Base-by-base conservation (phyloP, 2,329 filamentous ascomycete genomes). In the Exophiala lecanii-corni region DNA sequence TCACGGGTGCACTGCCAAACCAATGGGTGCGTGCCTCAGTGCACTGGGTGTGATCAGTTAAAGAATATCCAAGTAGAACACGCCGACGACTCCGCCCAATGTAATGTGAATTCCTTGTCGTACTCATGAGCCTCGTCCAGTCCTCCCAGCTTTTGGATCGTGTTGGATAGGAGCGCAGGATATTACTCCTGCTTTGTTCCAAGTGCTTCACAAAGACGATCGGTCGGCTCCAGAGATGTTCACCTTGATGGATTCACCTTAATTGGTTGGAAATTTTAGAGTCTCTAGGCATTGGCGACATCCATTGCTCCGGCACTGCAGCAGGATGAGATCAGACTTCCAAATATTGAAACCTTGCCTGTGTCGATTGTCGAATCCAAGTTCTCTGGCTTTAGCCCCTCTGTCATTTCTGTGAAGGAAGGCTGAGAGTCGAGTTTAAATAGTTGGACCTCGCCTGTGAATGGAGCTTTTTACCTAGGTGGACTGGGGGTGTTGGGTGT, bases 351-450 rank as follows among this genome's bases (percentile, higher is more conserved):
- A 35, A 35, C 32, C 32, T 35, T 35, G n/a, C 32, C 32, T 35
- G 32, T 35, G 32, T 35, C 32, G 32, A 35, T 35, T 35, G 32
- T 35, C 32, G 32, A 35, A 35, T 35, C 32, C 32, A 35, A 35
- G 32, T 35, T 35, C 32, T 35, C 16, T 35, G 16, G 12, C 32
- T 18, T 35, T 35, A 35, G 10, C n/a, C 32, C 32, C 32, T 35
- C 32, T 35, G 32, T 35, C 32, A 35, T 35, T 18, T 35, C 32
- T 35, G 32, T 35, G 32, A 35, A 35, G 32, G 32, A 35, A 18
- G 32, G 32, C 32, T 35, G 32, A 35, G 32, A 35, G 16, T 13
- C 12, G 32, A 35, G 32, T 35, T 35, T 18, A 35, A 35, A 35
- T n/a, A 35, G 32, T 35, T 35, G 32, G 16, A 35, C 16, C 32